Base-by-base conservation (phyloP, 2,329 filamentous ascomycete species). In the Graphiopsis chlorocephala region DNA sequence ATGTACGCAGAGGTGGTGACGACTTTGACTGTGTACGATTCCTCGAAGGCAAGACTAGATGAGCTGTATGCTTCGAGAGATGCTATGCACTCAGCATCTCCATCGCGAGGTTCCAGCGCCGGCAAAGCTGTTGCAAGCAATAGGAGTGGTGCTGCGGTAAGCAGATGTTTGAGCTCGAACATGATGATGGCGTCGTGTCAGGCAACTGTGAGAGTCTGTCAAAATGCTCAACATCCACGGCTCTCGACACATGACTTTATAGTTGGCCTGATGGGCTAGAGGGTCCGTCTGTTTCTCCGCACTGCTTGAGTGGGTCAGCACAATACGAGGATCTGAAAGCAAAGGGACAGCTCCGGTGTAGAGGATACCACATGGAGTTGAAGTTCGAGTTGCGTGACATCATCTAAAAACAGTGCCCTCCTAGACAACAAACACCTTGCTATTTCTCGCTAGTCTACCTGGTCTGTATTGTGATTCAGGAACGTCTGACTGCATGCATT, bases 41-140 rank as follows among this genome's bases (percentile, higher is more conserved):
- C 28, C 29, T 62, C 50, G 23, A 52, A 62, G 14, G 45, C 59
- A 20, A n/a, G 14, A 23, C 45, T 53, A 29, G 59, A 62, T 1
- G 59, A 62, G 25, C 38, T 48, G 20, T 62, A 35, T 15, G 26
- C 59, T 29, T 23, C 11, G 10, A 35, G 25, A 48, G 59, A 62
- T 20, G 59, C 33, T 23, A 62, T 28, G 47, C 59, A 62, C 25
- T 25, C 47, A 20, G 52, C 35, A 48, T 62, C 59, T 25, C 52
- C 59, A 20, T 50, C 59, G 35, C 52, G 20, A 23, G 59, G 47
- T 20, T 35, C 59, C 23, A 48, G 26, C 7, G 59, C 50, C 17
- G 59, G 55, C 25, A 58, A 28, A 11, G 55, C 35, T 42, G 55
- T 28, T 17, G 28, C 35, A 7, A 42, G 35, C 33, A 35, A 15